Conservation (phyloP, 805 yeast species). For the Candida nemodendra region DNA sequence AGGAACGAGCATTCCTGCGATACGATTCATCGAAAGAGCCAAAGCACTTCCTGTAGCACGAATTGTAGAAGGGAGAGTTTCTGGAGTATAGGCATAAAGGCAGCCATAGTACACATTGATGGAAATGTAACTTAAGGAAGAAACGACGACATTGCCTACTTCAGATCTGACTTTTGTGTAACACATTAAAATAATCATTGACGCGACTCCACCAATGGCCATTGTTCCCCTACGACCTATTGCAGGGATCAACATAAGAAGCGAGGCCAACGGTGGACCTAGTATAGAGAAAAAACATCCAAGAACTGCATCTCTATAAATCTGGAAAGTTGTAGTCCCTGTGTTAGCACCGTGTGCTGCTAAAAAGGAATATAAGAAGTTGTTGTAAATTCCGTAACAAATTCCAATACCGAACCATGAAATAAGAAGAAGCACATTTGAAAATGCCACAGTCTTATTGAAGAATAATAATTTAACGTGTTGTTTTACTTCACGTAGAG, state of each 20-base stretch:
- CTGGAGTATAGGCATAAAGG: constrained; percentile 59
- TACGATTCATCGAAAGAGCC: constrained; percentile 47
- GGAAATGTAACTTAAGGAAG: constrained; percentile 40
- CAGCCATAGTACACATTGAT: constrained; percentile 48
- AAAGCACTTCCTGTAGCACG: constrained; percentile 56
- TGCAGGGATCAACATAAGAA: constrained; percentile 16
- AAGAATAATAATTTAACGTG: constrained; percentile 46
- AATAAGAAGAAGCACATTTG: constrained; percentile 39
- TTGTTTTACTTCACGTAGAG: constrained; percentile 12
- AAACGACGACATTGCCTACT: constrained; percentile 44
- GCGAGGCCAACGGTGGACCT: constrained; percentile 48
- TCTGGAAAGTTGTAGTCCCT: constrained; percentile 34
- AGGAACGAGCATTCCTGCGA: constrained; percentile 51
- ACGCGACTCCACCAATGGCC: constrained; percentile 42
- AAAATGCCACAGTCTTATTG: constrained; percentile 36
- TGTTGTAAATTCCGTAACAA: constrained; percentile 47
- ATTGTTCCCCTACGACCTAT: constrained; percentile 53
- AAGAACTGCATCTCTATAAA: constrained; percentile 42
- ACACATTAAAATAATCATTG: constrained; percentile 52
- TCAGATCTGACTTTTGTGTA: constrained; percentile 55
- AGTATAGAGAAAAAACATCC: constrained; percentile 38
- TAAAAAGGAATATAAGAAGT: constrained; percentile 46
- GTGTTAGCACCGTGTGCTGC: constrained; percentile 43
- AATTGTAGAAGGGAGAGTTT: constrained; percentile 46
- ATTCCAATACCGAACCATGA: constrained; percentile 53